Base-by-base conservation (phyloP, 768 basidiomycete genomes). In the Mycena venus region DNA sequence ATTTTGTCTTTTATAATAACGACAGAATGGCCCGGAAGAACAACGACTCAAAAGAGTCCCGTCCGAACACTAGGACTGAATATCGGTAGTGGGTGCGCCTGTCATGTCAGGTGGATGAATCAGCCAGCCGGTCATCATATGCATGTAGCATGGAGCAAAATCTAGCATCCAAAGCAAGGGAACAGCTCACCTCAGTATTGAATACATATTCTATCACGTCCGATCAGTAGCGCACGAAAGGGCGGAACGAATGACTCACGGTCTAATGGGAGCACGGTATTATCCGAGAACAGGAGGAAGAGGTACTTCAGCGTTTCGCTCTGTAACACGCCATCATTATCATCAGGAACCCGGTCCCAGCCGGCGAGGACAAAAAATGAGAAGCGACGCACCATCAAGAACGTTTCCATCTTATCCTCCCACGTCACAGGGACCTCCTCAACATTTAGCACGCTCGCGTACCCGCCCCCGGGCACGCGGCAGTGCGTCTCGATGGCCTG, bases 341-440 rank as follows among this genome's bases (percentile, higher is more conserved):
- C n/a, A n/a, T n/a, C n/a, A n/a, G n/a, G n/a, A n/a, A n/a, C n/a
- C n/a, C n/a, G n/a, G n/a, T n/a, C n/a, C n/a, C n/a, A 60, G 38
- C 49, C 14, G 40, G 32, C 10, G 15, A 19, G 10, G 9, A 40
- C 47, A 29, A 38, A 7, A 12, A 55, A 17, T 14, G 7, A 3
- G 76, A 40, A 6, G 32, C 17, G 23, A 83, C 91, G 51, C 70
- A 95, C 95, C 88, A 98, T 87, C 82, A 97, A 90, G 86, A 97
- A 98, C 23, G 97, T 97, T 85, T 99, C 97, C 97, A 98, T 97
- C 82, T 94, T 93, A 83, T 99, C 96, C 74, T 96, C 93, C 73
- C 90, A 86, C 79, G 84, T 84, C 2, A 86, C 90, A 0, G 93
- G 92, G 15, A 92, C 85, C 73, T 91, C 87, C 82, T 98, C 95